Conservation (phyloP, 2,329 filamentous ascomycete genomes). For the Cladosporium sp. region DNA sequence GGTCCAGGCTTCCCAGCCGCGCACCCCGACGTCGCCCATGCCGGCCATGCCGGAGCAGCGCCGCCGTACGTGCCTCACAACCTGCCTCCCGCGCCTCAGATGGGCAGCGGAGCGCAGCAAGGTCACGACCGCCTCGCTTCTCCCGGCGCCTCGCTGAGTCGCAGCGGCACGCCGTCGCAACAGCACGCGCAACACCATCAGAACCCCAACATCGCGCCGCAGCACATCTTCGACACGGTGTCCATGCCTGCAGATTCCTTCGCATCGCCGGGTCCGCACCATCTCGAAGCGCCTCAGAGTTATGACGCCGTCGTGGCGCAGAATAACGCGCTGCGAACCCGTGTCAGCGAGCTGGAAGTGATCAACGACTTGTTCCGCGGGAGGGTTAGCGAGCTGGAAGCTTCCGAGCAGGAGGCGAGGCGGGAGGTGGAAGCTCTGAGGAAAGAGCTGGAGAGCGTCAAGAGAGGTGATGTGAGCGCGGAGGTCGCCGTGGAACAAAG, state of each 20-base stretch:
- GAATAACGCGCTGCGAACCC: conserved; percentile 87
- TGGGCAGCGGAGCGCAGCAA: background rate
- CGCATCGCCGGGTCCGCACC: conserved; percentile 45
- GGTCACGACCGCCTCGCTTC: conserved; percentile 5
- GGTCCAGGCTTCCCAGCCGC: conserved; percentile 13
- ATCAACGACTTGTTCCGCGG: conserved; percentile 74
- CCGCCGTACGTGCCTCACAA: conserved; percentile 18
- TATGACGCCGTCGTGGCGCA: conserved; percentile 76
- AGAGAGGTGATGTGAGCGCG: background rate
- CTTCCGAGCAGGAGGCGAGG: conserved; percentile 66
- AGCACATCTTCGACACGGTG: conserved; percentile 74
- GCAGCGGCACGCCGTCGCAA: conserved; percentile 73
- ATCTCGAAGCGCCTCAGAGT: conserved; percentile 66
- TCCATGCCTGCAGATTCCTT: conserved; percentile 64
- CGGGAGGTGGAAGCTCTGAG: conserved; percentile 55
- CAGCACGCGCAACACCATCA: conserved; percentile 36
- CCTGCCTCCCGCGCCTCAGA: conserved; percentile 11
- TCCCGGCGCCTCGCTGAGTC: conserved; percentile 51
- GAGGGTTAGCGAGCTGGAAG: conserved; percentile 68
- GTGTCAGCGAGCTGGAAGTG: conserved; percentile 90
- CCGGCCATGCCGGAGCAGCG: conserved; percentile 9
- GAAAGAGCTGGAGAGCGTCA: conserved; percentile 53
- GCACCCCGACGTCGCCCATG: conserved; percentile 16
- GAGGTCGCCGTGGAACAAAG: background rate
- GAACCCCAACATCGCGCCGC: conserved; percentile 63